Evolutionary conservation across 2,329 filamentous ascomycete genomes (phyloP).

Genomic region (Bipolaris bicolor): DNA sequence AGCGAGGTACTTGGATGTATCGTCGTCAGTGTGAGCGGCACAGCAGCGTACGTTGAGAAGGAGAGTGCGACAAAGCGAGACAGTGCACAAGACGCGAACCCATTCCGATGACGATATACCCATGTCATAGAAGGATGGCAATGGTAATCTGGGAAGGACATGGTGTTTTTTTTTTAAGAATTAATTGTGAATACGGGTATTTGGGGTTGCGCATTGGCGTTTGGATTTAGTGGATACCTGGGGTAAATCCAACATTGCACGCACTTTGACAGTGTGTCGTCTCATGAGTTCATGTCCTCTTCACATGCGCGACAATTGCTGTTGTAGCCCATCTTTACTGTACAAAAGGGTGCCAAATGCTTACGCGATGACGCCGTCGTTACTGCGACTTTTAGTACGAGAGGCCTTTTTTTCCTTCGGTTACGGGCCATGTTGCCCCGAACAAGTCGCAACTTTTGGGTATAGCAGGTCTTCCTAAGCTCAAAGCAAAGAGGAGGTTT

Average conservation of each 20-base stretch:
- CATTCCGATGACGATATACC: conserved; percentile 9
- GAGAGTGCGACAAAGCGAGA: conserved; percentile 28
- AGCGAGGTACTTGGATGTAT: conserved; percentile 44
- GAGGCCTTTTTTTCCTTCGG: background rate
- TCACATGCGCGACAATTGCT: background rate
- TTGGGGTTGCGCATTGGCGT: background rate
- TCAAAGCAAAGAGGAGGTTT: background rate
- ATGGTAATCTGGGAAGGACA: background rate
- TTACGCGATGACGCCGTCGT: background rate
- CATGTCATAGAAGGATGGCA: background rate
- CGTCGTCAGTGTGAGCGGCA: conserved; percentile 42
- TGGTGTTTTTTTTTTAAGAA: background rate
- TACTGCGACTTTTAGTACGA: background rate
- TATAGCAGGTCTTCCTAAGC: background rate
- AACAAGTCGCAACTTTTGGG: background rate
- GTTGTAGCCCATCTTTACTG: background rate
- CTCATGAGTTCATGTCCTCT: background rate
- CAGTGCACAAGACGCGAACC: conserved; percentile 27
- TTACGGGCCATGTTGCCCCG: background rate
- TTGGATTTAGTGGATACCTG: background rate
- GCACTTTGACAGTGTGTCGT: background rate
- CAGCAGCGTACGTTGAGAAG: conserved; percentile 40
- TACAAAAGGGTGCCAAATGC: background rate
- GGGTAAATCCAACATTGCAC: background rate
- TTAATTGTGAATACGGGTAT: background rate